Conservation (phyloP, 2,329 filamentous ascomycete species). For the Diaporthe sp. region DNA sequence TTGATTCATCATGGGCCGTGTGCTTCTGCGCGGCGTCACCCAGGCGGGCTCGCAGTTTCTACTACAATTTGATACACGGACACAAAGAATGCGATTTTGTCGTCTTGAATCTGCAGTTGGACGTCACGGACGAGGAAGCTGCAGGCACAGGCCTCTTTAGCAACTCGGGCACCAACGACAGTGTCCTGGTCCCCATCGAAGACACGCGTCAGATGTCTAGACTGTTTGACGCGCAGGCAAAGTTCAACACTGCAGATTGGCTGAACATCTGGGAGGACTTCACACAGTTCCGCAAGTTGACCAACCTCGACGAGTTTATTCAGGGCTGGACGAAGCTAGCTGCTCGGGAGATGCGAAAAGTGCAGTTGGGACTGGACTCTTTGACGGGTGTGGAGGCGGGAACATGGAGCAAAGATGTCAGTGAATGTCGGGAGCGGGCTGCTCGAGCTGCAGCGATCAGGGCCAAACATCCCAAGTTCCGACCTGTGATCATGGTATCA, state of each 20-base stretch:
- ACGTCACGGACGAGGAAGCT: neutral
- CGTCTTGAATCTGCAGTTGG: neutral
- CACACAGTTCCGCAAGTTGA: neutral
- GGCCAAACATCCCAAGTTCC: neutral
- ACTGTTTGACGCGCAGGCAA: neutral
- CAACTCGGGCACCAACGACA: neutral
- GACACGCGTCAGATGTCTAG: slow-evolving; percentile 1
- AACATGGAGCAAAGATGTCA: neutral
- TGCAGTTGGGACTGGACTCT: neutral
- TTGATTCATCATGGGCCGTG: neutral
- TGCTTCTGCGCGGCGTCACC: neutral
- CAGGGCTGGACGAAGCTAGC: neutral
- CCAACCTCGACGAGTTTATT: neutral
- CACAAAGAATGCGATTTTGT: neutral
- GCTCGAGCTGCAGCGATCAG: neutral
- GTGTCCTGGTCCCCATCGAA: neutral
- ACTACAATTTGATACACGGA: neutral
- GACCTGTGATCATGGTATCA: slow-evolving; percentile 1
- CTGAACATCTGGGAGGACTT: neutral
- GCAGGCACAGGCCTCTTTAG: neutral
- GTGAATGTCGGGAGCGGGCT: neutral
- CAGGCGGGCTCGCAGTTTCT: neutral
- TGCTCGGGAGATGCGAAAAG: neutral
- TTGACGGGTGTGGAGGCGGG: neutral
- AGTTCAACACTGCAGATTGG: neutral